A percentile compares a stretch with the other conserved stretches of the same genome.
Evolutionary conservation across 1,284 basidiomycete species (phyloP).

Genomic region (Tremellales sp.): DNA sequence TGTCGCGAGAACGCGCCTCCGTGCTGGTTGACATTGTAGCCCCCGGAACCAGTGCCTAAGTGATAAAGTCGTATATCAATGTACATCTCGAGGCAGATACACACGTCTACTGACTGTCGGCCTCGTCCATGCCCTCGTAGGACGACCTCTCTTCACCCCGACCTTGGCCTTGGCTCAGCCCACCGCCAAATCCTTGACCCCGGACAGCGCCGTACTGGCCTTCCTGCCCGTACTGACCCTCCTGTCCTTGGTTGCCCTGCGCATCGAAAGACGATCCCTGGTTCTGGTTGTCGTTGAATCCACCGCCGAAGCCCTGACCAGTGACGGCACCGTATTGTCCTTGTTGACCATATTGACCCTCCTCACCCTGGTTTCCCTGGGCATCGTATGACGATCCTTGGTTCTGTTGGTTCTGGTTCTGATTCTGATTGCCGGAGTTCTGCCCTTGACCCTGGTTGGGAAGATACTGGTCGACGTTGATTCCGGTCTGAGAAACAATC

Average conservation of each 20-base stretch:
- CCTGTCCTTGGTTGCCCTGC: conserved; percentile 16
- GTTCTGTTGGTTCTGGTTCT: conserved; percentile 1
- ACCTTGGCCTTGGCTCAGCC: conserved; percentile 7
- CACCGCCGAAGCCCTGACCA: conserved; percentile 26
- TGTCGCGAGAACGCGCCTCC: conserved; percentile 36
- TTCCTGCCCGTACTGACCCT: conserved; percentile 21
- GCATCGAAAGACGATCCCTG: conserved; percentile 10
- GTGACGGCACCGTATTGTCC: conserved; percentile 28
- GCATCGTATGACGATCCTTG: conserved; percentile 11
- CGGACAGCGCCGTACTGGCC: conserved; percentile 30
- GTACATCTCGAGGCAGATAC: neutral
- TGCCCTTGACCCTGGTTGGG: conserved; percentile 2
- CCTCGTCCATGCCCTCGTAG: conserved; percentile 30
- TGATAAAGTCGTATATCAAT: neutral
- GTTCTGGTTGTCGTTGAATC: conserved; percentile 16
- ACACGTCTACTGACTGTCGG: conserved; percentile 28
- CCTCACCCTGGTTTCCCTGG: conserved; percentile 16
- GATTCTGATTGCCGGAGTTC: neutral
- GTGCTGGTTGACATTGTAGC: conserved; percentile 35
- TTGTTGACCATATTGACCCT: conserved; percentile 21
- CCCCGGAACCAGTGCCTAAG: conserved; percentile 36
- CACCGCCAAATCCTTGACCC: conserved; percentile 17
- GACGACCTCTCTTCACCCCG: conserved; percentile 11
- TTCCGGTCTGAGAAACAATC: conserved; percentile 5
- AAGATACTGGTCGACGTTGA: conserved; percentile 10